Percentiles rank a stretch among this genome's conserved stretches.
These are phyloP conservation scores for Trichocomaceae sp. DNA, from an alignment of 2,329 filamentous ascomycete genomes.

Conservation along the genomic window DNA sequence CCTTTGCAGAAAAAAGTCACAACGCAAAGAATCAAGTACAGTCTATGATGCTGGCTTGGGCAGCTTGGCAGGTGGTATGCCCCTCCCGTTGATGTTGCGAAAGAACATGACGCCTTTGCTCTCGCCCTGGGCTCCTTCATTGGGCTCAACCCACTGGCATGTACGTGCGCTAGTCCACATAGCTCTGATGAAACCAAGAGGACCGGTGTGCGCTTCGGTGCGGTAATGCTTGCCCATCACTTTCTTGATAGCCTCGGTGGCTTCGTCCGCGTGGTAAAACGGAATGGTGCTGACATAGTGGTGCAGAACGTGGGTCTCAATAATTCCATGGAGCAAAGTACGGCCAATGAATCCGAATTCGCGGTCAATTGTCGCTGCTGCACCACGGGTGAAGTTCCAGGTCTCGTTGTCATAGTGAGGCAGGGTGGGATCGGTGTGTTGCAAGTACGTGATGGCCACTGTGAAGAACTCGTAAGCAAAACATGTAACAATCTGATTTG, in stretches of 20 bases:
- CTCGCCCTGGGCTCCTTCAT: constrained; percentile 69
- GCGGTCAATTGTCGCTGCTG: constrained; percentile 91
- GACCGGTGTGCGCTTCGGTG: constrained; percentile 67
- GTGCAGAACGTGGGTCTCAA: constrained; percentile 96
- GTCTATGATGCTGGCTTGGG: constrained; percentile 2
- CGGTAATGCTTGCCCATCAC: constrained; percentile 97
- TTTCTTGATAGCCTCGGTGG: constrained; percentile 84
- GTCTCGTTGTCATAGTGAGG: constrained; percentile 81
- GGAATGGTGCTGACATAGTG: constrained; percentile 95
- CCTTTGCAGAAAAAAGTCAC: not conserved
- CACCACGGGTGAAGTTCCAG: constrained; percentile 92
- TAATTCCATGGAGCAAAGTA: constrained; percentile 85
- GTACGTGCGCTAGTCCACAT: constrained; percentile 73
- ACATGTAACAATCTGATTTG: constrained; percentile 2
- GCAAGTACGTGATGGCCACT: constrained; percentile 96
- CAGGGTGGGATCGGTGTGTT: constrained; percentile 91
- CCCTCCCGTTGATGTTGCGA: constrained; percentile 87
- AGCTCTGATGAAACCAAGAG: constrained; percentile 74
- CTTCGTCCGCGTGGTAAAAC: constrained; percentile 94
- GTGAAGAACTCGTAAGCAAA: constrained; percentile 13
- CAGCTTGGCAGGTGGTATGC: constrained; percentile 50
- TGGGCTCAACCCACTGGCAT: constrained; percentile 98
- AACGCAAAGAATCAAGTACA: not conserved
- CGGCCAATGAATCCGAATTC: constrained; percentile 96
- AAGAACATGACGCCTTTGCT: constrained; percentile 86